Conservation (phyloP, 306 rosid genomes). For the Prunus mongolica region DNA sequence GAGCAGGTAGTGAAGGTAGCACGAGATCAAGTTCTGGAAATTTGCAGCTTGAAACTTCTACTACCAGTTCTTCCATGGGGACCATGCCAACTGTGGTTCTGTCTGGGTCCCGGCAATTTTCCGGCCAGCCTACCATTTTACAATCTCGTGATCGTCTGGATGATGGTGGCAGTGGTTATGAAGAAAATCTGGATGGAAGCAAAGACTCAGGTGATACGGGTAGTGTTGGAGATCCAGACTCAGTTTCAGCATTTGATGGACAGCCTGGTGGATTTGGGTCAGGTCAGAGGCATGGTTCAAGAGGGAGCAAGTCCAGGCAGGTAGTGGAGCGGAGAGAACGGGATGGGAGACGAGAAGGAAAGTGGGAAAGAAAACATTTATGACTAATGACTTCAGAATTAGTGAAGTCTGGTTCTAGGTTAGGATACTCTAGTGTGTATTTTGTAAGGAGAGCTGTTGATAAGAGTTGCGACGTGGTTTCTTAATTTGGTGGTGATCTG, state of each 20-base stretch:
- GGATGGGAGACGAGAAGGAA: slow-evolving; percentile 81
- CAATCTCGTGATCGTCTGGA: slow-evolving; percentile 84
- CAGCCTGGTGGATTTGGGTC: slow-evolving; percentile 68
- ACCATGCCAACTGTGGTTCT: slow-evolving; percentile 61
- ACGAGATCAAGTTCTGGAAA: slow-evolving; percentile 47
- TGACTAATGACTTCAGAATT: slow-evolving; percentile 12
- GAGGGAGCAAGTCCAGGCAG: slow-evolving; percentile 86
- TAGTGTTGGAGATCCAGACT: slow-evolving; percentile 85
- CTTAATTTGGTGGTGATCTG: background rate
- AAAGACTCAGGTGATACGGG: slow-evolving; percentile 81
- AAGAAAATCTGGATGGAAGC: slow-evolving; percentile 89
- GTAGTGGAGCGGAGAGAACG: slow-evolving; percentile 75
- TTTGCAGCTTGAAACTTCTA: slow-evolving; percentile 61
- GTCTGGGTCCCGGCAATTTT: slow-evolving; percentile 62
- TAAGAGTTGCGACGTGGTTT: background rate
- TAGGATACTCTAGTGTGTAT: background rate
- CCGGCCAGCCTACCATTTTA: slow-evolving; percentile 80
- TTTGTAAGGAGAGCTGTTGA: background rate
- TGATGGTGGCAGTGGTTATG: slow-evolving; percentile 66
- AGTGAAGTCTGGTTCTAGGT: background rate
- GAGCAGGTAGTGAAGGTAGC: slow-evolving; percentile 69
- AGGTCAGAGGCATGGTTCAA: slow-evolving; percentile 64
- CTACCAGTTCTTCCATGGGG: slow-evolving; percentile 45
- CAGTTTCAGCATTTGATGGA: slow-evolving; percentile 70
- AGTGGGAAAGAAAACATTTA: slow-evolving; percentile 94